Percentiles rank a stretch among this genome's conserved stretches.
phyloP scores from a whole-genome alignment of 257 asterid species.

The Marsdenia floribunda region DNA sequence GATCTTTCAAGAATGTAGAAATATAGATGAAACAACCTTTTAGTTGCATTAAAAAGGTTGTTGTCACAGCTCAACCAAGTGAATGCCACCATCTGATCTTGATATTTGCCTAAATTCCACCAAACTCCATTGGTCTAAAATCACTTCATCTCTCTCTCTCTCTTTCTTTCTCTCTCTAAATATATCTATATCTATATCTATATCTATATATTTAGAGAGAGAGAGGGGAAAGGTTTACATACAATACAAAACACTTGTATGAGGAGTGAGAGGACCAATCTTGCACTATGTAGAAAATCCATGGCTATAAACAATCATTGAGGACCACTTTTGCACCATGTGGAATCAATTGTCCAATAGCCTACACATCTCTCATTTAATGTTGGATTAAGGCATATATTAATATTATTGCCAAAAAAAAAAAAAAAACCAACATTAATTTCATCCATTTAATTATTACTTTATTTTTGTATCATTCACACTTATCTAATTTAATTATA shows the following conservation, averaged over 20 bases:
- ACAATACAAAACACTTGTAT: background rate
- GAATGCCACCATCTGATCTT: conserved; percentile 17
- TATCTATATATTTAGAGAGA: no score
- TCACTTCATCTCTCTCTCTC: background rate
- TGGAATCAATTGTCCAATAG: background rate
- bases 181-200: no score
- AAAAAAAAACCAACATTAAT: no score
- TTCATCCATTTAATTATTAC: no score
- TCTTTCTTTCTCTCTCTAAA: background rate
- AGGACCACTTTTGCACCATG: conserved; percentile 10
- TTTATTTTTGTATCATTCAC: no score
- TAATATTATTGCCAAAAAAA: no score
- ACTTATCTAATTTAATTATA: no score
- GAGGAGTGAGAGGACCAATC: conserved; percentile 1
- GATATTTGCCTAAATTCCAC: conserved; percentile 32
- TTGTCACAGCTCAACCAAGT: conserved; percentile 53
- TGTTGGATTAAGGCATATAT: background rate
- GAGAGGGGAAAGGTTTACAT: background rate
- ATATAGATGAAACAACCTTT: conserved; percentile 1
- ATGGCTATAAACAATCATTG: background rate
- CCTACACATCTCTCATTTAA: background rate
- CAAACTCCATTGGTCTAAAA: background rate
- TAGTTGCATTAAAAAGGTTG: conserved; percentile 24
- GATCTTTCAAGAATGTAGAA: conserved; percentile 5
- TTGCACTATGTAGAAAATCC: background rate